A percentile compares a stretch with the other conserved stretches of the same genome.
These are phyloP conservation scores for Wickerhamiella nectarea DNA, from an alignment of 805 yeast species.

Conservation along the genomic window DNA sequence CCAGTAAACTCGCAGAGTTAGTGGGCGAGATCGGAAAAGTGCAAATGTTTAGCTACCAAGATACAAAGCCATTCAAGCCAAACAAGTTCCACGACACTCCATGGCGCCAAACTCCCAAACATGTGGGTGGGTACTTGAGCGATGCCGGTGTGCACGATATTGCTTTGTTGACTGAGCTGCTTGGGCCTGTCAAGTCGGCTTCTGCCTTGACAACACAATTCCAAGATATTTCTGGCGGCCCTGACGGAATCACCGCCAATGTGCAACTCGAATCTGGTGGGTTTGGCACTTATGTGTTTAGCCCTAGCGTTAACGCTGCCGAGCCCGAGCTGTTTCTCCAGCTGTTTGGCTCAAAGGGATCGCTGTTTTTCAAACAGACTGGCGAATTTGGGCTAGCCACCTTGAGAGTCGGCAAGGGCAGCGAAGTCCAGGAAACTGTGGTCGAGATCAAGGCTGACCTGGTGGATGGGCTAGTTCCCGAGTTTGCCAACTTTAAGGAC, in stretches of 20 bases:
- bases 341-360: constrained; percentile 70
- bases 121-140: constrained; percentile 80
- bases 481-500: constrained; percentile 40
- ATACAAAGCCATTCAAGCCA: constrained; percentile 39
- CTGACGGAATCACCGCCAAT: constrained; percentile 66
- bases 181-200: constrained; percentile 60
- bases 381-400: constrained; percentile 10
- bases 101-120: constrained; percentile 87
- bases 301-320: constrained; percentile 75
- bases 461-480: constrained; percentile 44
- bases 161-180: constrained; percentile 67
- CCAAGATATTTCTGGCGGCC: constrained; percentile 63
- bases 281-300: constrained; percentile 77
- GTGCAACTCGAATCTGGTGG: constrained; percentile 44
- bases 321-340: constrained; percentile 52
- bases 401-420: constrained; percentile 20
- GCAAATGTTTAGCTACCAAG: constrained; percentile 25
- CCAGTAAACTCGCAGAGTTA: constrained; percentile 39
- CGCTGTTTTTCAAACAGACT: constrained; percentile 36
- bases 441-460: constrained; percentile 23
- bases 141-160: constrained; percentile 97
- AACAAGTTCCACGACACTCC: constrained; percentile 44
- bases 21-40: constrained; percentile 60
- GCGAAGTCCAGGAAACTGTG: constrained; percentile 21
- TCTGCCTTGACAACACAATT: constrained; percentile 70